Conservation (phyloP, 192 early-diverging fungal species). For the Coemansia sp. region DNA sequence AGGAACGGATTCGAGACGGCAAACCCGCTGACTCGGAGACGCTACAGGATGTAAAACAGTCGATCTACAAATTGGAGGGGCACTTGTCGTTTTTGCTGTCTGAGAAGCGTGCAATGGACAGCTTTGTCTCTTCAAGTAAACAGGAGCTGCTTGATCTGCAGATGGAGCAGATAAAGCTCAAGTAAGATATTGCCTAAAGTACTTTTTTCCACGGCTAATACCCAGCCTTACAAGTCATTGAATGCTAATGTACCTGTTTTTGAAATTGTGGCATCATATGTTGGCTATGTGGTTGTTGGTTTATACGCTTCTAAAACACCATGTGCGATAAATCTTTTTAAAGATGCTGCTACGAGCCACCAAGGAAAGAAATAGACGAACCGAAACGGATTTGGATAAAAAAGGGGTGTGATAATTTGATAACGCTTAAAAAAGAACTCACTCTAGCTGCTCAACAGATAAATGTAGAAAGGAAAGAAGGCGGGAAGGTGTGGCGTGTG, state of each 20-base stretch:
- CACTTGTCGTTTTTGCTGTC: slow-evolving; percentile 42
- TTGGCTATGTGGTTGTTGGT: no score
- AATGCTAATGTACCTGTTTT: background rate
- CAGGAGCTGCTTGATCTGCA: slow-evolving; percentile 50
- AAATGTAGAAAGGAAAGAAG: background rate
- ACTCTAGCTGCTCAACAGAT: background rate
- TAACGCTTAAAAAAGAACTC: background rate
- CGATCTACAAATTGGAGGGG: slow-evolving; percentile 47
- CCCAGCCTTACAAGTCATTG: background rate
- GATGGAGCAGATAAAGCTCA: slow-evolving; percentile 41
- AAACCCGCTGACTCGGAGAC: slow-evolving; percentile 7
- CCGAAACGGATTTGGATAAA: no score
- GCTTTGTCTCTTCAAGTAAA: slow-evolving; percentile 32
- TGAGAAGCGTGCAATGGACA: slow-evolving; percentile 45
- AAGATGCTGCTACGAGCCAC: no score
- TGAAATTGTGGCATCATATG: no score
- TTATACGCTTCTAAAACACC: no score
- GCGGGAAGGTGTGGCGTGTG: no score
- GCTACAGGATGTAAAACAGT: slow-evolving; percentile 47
- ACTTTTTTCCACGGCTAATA: background rate
- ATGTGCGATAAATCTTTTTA: no score
- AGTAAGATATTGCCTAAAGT: slow-evolving; percentile 7
- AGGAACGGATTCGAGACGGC: background rate
- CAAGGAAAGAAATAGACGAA: no score
- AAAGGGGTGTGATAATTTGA: background rate